Conservation (phyloP, 257 asterid species). For the Henckelia pumila region DNA sequence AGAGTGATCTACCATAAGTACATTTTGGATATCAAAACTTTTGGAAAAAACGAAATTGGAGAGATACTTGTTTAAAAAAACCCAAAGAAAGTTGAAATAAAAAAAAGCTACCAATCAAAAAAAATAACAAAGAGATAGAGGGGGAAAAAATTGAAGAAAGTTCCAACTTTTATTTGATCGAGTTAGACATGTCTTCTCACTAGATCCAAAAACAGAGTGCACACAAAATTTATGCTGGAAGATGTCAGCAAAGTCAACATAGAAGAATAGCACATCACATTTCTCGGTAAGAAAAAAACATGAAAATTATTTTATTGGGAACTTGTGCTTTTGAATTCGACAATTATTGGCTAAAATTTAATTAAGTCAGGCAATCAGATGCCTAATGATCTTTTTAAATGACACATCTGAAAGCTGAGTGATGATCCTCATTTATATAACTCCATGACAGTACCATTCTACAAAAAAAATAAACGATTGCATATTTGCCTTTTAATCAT, state of each 20-base stretch:
- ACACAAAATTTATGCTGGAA: neutral
- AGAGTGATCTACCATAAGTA: no score
- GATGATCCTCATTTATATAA: neutral
- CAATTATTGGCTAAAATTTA: neutral
- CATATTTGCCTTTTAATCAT: neutral
- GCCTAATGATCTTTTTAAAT: neutral
- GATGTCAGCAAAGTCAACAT: neutral
- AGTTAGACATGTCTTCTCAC: neutral
- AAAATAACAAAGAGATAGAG: no score
- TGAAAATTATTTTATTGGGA: neutral
- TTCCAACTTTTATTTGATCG: neutral
- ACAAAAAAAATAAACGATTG: neutral
- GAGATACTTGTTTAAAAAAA: no score
- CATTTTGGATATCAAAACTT: no score
- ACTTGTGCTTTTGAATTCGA: neutral
- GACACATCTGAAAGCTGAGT: neutral
- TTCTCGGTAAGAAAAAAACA: neutral
- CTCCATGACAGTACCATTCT: slow-evolving; percentile 10
- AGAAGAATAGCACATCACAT: slow-evolving; percentile 9
- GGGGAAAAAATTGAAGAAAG: no score
- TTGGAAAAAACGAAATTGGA: no score
- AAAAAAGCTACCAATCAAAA: no score
- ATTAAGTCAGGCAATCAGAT: neutral
- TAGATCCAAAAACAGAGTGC: neutral
- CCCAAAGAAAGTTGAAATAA: no score